Conservation (phyloP, 805 yeast species). For the Wickerhamiella azymoides region DNA sequence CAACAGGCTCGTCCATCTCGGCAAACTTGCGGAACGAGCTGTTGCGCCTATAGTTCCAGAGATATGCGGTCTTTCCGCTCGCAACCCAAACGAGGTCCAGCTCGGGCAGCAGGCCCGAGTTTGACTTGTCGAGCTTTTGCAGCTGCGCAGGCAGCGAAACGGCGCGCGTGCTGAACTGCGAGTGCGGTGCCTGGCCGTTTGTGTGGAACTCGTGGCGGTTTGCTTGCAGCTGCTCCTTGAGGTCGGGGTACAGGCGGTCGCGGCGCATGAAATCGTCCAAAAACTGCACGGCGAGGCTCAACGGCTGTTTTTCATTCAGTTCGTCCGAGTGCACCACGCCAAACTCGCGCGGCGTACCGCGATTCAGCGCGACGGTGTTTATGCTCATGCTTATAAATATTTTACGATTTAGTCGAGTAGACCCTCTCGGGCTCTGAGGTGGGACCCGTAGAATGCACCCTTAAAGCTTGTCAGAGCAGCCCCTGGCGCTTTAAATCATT, state of each 20-base stretch:
- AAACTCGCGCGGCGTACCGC: conserved; percentile 5
- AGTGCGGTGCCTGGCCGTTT: neutral
- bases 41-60: conserved; percentile 65
- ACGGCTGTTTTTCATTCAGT: conserved; percentile 10
- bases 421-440: too few species aligned
- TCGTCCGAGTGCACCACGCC: conserved; percentile 3
- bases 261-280: conserved; percentile 17
- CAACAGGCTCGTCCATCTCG: conserved; percentile 63
- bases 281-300: conserved; percentile 16
- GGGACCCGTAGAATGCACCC: too few species aligned
- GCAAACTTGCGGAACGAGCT: conserved; percentile 69
- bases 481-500: conserved; percentile 83
- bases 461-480: conserved; percentile 44
- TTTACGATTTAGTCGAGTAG: too few species aligned
- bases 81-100: conserved; percentile 76
- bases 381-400: neutral
- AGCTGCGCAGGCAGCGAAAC: conserved; percentile 13
- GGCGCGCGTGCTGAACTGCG: conserved; percentile 11
- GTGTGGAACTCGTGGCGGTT: conserved; percentile 14
- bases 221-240: conserved; percentile 15
- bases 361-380: neutral
- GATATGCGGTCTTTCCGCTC: conserved; percentile 61
- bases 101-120: conserved; percentile 74
- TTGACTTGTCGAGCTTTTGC: conserved; percentile 16
- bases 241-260: conserved; percentile 16